Percentiles rank a stretch among this genome's conserved stretches.
phyloP scores from a whole-genome alignment of 176 grass and related monocot species.

The Alloteropsis semialata region DNA sequence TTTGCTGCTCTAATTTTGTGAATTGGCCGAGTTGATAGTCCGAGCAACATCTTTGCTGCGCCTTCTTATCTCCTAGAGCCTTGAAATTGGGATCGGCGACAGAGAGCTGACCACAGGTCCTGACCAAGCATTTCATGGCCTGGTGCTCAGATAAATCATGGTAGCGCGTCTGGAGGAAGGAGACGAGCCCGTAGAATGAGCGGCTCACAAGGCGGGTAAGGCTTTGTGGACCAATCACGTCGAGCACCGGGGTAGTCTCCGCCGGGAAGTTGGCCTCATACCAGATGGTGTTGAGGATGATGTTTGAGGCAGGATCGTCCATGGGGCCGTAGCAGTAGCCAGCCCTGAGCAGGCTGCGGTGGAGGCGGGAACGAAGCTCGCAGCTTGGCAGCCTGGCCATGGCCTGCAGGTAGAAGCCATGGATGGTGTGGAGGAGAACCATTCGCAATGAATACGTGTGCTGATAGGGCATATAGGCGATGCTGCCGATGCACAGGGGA shows the following conservation, averaged over 20 bases:
- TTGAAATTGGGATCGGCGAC: background rate
- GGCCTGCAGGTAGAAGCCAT: slow-evolving; percentile 12
- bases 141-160: background rate
- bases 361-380: slow-evolving; percentile 13
- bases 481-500: background rate
- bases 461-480: background rate
- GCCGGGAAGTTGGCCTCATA: slow-evolving; percentile 3
- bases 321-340: slow-evolving; percentile 29
- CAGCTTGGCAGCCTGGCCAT: background rate
- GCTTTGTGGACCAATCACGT: background rate
- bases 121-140: background rate
- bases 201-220: background rate
- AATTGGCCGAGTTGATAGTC: no score
- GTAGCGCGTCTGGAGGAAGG: slow-evolving; percentile 13
- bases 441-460: background rate
- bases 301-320: slow-evolving; percentile 25
- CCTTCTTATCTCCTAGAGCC: no score
- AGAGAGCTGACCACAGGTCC: background rate
- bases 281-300: slow-evolving; percentile 18
- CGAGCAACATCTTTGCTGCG: no score
- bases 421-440: slow-evolving; percentile 25
- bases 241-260: background rate
- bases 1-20: background rate
- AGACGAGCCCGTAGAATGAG: background rate
- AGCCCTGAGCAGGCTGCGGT: slow-evolving; percentile 31